These are phyloP conservation scores for Saitozyma sp. DNA, from an alignment of 768 basidiomycete genomes.

Conservation along the genomic window DNA sequence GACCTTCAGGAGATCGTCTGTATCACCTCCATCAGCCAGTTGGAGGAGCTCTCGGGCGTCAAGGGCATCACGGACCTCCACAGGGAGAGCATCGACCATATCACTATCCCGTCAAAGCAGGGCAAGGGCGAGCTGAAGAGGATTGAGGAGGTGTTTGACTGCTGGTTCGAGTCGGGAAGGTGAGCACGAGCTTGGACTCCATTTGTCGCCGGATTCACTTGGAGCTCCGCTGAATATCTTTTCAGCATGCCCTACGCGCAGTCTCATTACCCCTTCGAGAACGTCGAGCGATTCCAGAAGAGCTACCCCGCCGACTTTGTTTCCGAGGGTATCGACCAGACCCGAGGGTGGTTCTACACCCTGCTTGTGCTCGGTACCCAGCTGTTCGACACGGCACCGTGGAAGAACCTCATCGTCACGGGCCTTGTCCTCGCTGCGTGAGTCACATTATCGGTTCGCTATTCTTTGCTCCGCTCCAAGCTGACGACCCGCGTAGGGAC, in stretches of 20 bases:
- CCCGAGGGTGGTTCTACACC: slow-evolving; percentile 99
- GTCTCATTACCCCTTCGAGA: slow-evolving; percentile 96
- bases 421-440: slow-evolving; percentile 93
- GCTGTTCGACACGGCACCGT: slow-evolving; percentile 87
- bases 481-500: slow-evolving; percentile 60
- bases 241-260: slow-evolving; percentile 97
- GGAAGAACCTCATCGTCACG: slow-evolving; percentile 96
- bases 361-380: slow-evolving; percentile 93
- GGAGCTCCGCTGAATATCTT: neutral
- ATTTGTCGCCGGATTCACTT: neutral
- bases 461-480: neutral
- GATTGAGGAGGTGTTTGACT: slow-evolving; percentile 98
- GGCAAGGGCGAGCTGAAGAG: slow-evolving; percentile 84
- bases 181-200: slow-evolving; percentile 50
- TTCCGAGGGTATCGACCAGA: slow-evolving; percentile 98
- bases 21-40: slow-evolving; percentile 81
- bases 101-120: slow-evolving; percentile 87
- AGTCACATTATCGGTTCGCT: slow-evolving; percentile 49
- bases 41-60: slow-evolving; percentile 80
- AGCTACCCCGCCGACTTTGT: slow-evolving; percentile 95
- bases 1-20: slow-evolving; percentile 89
- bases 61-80: slow-evolving; percentile 85
- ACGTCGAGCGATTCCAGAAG: slow-evolving; percentile 78
- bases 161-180: slow-evolving; percentile 99
- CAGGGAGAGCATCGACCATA: slow-evolving; percentile 89